A percentile compares a stretch with the other conserved stretches of the same genome.
Evolutionary conservation across 2,329 filamentous ascomycete genomes (phyloP).

Genomic region (Gaeumannomyces sp.): DNA sequence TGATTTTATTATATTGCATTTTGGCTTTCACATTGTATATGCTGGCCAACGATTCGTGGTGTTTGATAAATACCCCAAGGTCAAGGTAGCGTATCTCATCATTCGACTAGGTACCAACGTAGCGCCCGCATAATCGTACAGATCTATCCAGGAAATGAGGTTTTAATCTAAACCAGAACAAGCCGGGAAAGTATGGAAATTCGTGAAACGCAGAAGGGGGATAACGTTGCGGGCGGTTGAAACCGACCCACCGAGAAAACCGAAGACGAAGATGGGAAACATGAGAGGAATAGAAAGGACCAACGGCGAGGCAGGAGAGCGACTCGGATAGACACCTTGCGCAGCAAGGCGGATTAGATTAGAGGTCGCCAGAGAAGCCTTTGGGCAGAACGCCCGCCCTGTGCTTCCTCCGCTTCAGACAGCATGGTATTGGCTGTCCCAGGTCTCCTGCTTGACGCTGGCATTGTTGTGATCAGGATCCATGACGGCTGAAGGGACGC

Average conservation of each 20-base stretch:
- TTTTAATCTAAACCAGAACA: neutral
- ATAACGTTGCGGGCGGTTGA: neutral
- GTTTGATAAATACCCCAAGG: neutral
- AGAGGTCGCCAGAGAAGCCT: neutral
- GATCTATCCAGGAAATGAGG: neutral
- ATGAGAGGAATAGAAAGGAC: neutral
- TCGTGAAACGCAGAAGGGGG: neutral
- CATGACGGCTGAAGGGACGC: constrained; percentile 20
- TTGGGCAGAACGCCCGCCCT: neutral
- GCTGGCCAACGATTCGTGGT: too few species aligned
- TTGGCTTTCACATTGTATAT: too few species aligned
- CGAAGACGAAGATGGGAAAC: neutral
- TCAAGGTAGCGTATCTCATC: neutral
- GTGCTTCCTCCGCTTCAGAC: constrained; percentile 5
- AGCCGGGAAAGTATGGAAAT: neutral
- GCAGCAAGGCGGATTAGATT: neutral
- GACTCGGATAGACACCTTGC: neutral
- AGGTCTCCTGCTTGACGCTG: constrained; percentile 30
- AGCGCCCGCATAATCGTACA: neutral
- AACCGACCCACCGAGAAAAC: neutral
- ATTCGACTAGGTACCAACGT: neutral
- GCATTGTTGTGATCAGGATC: constrained; percentile 22
- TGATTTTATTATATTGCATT: too few species aligned
- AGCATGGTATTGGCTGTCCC: constrained; percentile 20
- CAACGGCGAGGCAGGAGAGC: neutral